phyloP scores from a whole-genome alignment of 2,329 filamentous ascomycete species.

The Fusarium liriodendri region DNA sequence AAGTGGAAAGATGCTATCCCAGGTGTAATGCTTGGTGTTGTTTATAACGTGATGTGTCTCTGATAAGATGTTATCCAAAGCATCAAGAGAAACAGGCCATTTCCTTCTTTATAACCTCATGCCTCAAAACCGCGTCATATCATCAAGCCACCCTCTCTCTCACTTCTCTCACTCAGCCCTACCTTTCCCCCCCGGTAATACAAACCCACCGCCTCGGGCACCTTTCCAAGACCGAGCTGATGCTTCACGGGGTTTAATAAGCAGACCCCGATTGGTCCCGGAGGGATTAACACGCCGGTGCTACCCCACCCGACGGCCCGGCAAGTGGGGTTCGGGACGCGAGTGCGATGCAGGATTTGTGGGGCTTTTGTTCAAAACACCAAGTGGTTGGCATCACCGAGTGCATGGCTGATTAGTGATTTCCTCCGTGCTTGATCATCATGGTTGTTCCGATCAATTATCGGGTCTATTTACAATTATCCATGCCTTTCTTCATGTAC shows the following conservation, averaged over 20 bases:
- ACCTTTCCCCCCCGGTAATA: background rate
- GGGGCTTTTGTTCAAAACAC: background rate
- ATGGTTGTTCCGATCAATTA: background rate
- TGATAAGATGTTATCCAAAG: background rate
- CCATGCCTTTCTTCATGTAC: background rate
- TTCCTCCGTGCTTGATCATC: background rate
- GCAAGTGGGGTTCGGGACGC: conserved; percentile 2
- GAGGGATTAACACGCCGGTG: conserved; percentile 28
- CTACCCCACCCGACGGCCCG: conserved; percentile 16
- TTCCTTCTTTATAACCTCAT: conserved; percentile 14
- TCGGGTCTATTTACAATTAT: background rate
- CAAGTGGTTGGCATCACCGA: background rate
- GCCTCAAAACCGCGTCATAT: conserved; percentile 23
- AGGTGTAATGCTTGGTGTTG: background rate
- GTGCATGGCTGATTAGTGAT: background rate
- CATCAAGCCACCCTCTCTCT: conserved; percentile 24
- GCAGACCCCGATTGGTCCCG: conserved; percentile 35
- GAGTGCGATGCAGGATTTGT: conserved; percentile 19
- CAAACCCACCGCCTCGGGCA: conserved; percentile 4
- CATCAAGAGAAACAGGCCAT: background rate
- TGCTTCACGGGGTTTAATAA: conserved; percentile 29
- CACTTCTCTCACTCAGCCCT: conserved; percentile 5
- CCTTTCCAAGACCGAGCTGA: conserved; percentile 5
- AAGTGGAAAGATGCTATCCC: background rate
- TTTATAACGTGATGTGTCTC: background rate